These are phyloP conservation scores for Sporobolus alterniflorus DNA, from an alignment of 202 grass and related monocot species.

Conservation along the genomic window DNA sequence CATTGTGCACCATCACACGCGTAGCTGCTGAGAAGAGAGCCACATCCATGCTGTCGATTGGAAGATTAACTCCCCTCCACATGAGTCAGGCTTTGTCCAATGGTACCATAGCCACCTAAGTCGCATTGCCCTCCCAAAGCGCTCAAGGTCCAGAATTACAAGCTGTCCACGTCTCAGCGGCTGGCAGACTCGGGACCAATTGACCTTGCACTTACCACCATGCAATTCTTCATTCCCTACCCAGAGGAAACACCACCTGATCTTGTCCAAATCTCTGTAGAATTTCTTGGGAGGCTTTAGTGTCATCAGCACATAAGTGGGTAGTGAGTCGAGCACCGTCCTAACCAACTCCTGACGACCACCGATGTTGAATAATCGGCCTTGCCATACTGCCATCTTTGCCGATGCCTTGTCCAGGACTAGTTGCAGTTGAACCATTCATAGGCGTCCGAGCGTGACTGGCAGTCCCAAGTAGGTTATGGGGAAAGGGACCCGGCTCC, in stretches of 20 bases:
- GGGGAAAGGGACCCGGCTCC: not conserved
- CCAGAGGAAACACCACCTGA: not conserved
- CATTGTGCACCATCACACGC: not conserved
- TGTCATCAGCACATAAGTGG: not conserved
- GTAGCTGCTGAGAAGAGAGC: not conserved
- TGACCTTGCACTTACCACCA: not conserved
- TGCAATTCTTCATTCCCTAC: not conserved
- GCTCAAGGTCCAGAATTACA: not conserved
- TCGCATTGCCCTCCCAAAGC: not conserved
- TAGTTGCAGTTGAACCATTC: not conserved
- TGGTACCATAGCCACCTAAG: not conserved
- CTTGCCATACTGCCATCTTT: not conserved
- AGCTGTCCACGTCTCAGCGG: too few relatives aligned
- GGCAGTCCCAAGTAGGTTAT: not conserved
- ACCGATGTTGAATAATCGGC: accelerated
- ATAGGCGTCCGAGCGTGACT: accelerated
- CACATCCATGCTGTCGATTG: accelerated
- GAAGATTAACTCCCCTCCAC: not conserved
- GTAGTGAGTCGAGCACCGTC: not conserved
- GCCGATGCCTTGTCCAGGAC: not conserved
- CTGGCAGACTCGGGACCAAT: not conserved
- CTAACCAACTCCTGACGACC: accelerated
- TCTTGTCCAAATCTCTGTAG: not conserved
- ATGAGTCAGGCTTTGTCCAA: not conserved
- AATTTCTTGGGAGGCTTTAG: not conserved